These are phyloP conservation scores for Monilinia fructicola DNA, from an alignment of 2,329 filamentous ascomycete genomes.

Conservation along the genomic window DNA sequence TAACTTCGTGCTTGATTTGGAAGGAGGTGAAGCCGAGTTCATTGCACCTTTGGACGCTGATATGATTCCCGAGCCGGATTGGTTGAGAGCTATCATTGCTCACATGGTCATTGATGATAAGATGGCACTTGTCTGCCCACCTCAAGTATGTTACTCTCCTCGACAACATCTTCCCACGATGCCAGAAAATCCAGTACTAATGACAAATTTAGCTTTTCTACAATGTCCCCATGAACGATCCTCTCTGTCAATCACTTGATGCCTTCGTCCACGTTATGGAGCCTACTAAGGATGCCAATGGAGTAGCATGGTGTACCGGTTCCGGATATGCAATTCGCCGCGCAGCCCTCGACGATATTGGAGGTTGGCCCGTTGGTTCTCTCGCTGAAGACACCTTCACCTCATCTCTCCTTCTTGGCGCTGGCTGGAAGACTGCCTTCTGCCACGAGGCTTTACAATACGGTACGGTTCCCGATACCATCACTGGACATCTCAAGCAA, in stretches of 20 bases:
- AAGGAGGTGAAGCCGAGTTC: slow-evolving; percentile 50
- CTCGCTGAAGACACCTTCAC: slow-evolving; percentile 61
- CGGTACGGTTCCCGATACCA: slow-evolving; percentile 59
- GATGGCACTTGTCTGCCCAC: slow-evolving; percentile 59
- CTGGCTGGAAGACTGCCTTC: slow-evolving; percentile 62
- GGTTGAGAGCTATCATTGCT: slow-evolving; percentile 59
- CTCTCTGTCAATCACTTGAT: slow-evolving; percentile 55
- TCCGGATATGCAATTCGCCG: slow-evolving; percentile 61
- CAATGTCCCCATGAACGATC: slow-evolving; percentile 59
- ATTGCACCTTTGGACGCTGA: slow-evolving; percentile 66
- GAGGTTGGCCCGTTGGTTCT: slow-evolving; percentile 60
- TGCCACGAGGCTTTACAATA: slow-evolving; percentile 60
- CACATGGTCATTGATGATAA: slow-evolving; percentile 57
- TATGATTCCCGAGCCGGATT: slow-evolving; percentile 64
- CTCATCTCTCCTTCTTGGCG: slow-evolving; percentile 57
- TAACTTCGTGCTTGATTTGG: slow-evolving; percentile 50
- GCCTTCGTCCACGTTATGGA: slow-evolving; percentile 58
- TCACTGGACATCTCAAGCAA: slow-evolving; percentile 56
- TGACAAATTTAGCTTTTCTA: slow-evolving; percentile 52
- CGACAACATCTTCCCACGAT: fast-evolving
- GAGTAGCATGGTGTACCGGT: slow-evolving; percentile 63
- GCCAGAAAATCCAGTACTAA: slow-evolving; percentile 3
- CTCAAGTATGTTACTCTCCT: slow-evolving; percentile 44
- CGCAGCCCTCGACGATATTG: slow-evolving; percentile 59
- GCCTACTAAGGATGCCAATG: slow-evolving; percentile 47